phyloP scores from a whole-genome alignment of 768 basidiomycete genomes.

The Cubamyces sp. region DNA sequence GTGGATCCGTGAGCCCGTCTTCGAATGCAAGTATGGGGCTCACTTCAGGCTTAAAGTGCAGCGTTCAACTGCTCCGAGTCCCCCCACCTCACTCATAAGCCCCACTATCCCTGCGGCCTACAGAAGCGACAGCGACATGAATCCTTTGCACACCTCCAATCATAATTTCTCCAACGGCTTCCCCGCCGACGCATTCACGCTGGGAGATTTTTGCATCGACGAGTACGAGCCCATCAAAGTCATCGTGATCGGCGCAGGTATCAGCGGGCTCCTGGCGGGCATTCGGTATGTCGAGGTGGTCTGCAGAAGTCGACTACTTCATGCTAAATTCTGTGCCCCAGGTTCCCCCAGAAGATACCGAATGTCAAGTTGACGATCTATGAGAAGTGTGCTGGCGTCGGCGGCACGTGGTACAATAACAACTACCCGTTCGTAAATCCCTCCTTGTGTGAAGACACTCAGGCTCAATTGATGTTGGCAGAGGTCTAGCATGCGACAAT shows the following conservation, averaged over 20 bases:
- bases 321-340: not conserved
- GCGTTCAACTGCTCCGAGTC: too few relatives aligned
- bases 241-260: slow-evolving; percentile 61
- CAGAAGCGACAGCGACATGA: too few relatives aligned
- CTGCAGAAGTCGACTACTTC: too few relatives aligned
- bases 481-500: slow-evolving; percentile 64
- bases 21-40: too few relatives aligned
- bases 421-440: slow-evolving; percentile 43
- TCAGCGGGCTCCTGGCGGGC: slow-evolving; percentile 60
- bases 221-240: slow-evolving; percentile 58
- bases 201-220: slow-evolving; percentile 55
- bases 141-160: too few relatives aligned
- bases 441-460: too few relatives aligned
- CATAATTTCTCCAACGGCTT: too few relatives aligned
- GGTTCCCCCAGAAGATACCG: slow-evolving; percentile 35
- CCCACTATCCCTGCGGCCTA: too few relatives aligned
- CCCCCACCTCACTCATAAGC: too few relatives aligned
- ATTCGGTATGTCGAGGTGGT: slow-evolving; percentile 44
- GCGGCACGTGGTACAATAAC: slow-evolving; percentile 63
- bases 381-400: slow-evolving; percentile 39
- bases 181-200: slow-evolving; percentile 19
- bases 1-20: too few relatives aligned
- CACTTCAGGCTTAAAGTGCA: too few relatives aligned
- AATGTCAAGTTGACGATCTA: slow-evolving; percentile 60
- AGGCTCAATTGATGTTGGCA: not conserved